Percentiles rank a stretch among this genome's conserved stretches.
These are phyloP conservation scores for Cordyceps sp. DNA, from an alignment of 2,329 filamentous ascomycete species.

Conservation along the genomic window DNA sequence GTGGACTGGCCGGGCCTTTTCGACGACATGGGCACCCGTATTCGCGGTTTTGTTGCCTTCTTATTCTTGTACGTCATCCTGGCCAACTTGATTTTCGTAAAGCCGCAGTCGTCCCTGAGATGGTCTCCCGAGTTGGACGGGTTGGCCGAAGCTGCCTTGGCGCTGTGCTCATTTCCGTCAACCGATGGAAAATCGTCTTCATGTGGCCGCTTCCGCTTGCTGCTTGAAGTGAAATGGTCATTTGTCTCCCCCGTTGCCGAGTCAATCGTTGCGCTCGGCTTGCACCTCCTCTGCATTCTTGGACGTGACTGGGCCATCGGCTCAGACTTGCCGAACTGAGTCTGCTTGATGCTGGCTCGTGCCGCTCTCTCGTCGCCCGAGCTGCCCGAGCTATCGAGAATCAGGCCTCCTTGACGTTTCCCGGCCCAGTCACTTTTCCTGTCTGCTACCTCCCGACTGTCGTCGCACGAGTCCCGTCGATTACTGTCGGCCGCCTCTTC, in stretches of 20 bases:
- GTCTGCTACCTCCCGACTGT: not conserved
- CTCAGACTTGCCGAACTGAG: constrained; percentile 11
- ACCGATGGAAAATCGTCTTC: too few relatives aligned
- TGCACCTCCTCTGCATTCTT: too few relatives aligned
- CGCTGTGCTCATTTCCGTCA: too few relatives aligned
- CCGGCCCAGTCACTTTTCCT: not conserved
- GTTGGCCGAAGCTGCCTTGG: not conserved
- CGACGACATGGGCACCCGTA: not conserved
- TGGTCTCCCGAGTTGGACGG: constrained; percentile 8
- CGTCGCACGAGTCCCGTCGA: not conserved
- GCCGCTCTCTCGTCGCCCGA: constrained; percentile 10
- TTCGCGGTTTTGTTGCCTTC: not conserved
- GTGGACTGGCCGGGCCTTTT: not conserved
- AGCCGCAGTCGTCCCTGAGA: constrained; percentile 8
- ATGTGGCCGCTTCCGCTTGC: too few relatives aligned
- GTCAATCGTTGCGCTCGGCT: too few relatives aligned
- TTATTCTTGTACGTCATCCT: constrained; percentile 12
- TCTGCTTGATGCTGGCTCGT: constrained; percentile 16
- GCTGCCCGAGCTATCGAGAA: constrained; percentile 5
- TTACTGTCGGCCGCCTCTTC: constrained; percentile 8
- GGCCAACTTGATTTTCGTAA: constrained; percentile 5
- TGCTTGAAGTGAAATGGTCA: too few relatives aligned
- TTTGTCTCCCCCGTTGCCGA: too few relatives aligned
- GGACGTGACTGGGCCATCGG: not conserved
- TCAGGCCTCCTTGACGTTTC: constrained; percentile 4